A percentile compares a stretch with the other conserved stretches of the same genome.
Conservation (phyloP, 768 basidiomycete species). For the Boletus vinaceobasis region DNA sequence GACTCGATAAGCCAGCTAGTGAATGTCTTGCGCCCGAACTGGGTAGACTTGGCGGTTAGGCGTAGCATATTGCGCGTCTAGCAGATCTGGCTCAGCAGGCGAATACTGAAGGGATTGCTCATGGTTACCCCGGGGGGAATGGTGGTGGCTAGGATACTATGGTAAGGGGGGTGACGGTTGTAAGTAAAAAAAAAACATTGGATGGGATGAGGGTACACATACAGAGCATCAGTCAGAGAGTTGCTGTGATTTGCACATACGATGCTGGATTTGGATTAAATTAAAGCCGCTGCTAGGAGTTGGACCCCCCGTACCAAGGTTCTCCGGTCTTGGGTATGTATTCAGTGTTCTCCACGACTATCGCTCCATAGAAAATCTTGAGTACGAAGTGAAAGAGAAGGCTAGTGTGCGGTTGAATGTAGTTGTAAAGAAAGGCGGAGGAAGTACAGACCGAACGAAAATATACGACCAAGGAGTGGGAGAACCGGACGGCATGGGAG, state of each 20-base stretch:
- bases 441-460: conserved; percentile 53
- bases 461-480: conserved; percentile 62
- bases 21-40: conserved; percentile 79
- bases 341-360: conserved; percentile 77
- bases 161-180: not conserved
- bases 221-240: conserved; percentile 85
- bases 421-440: not conserved
- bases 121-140: conserved; percentile 61
- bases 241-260: conserved; percentile 87
- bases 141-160: conserved; percentile 68
- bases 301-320: conserved; percentile 55
- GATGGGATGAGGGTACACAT: conserved; percentile 24
- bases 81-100: conserved; percentile 1
- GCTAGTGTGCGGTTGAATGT: conserved; percentile 33
- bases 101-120: not conserved
- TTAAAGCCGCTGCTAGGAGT: not conserved
- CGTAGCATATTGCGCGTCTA: conserved; percentile 78
- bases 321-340: conserved; percentile 67
- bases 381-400: conserved; percentile 77
- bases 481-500: conserved; percentile 36
- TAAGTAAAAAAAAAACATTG: not conserved
- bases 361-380: conserved; percentile 87
- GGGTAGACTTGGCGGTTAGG: conserved; percentile 84
- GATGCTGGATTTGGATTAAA: conserved; percentile 46
- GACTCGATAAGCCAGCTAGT: conserved; percentile 90